phyloP scores from a whole-genome alignment of 2,329 filamentous ascomycete species.

The Ophiostoma quercus region DNA sequence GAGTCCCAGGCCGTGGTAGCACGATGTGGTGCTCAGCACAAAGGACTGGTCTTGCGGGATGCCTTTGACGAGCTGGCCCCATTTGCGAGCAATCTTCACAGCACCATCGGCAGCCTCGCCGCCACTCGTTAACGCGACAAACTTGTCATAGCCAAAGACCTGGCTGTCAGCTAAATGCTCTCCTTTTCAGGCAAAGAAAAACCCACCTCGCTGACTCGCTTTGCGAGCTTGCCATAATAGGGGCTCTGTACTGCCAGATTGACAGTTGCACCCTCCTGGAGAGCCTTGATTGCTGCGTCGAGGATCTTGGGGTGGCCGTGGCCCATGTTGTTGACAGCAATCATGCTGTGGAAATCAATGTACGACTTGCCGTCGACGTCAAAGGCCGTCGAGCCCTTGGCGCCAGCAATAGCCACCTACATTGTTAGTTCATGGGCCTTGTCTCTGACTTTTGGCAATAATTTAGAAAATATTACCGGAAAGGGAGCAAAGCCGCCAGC shows the following conservation, averaged over 20 bases:
- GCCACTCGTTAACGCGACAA: neutral
- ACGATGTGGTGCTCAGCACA: neutral
- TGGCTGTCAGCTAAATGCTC: no score
- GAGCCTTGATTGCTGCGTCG: neutral
- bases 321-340: neutral
- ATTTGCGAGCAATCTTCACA: neutral
- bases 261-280: neutral
- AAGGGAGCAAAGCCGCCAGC: neutral
- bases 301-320: neutral
- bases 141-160: neutral
- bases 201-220: neutral
- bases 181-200: no score
- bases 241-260: neutral
- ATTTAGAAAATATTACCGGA: no score
- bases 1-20: neutral
- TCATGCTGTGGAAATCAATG: conserved; percentile 1
- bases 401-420: neutral
- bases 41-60: neutral
- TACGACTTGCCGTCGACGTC: conserved; percentile 5
- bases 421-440: no score
- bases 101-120: neutral
- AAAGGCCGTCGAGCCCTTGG: neutral
- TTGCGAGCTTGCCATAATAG: neutral
- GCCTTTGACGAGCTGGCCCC: neutral
- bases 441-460: no score